phyloP scores from a whole-genome alignment of 306 rosid genomes.

The Parietaria judaica region DNA sequence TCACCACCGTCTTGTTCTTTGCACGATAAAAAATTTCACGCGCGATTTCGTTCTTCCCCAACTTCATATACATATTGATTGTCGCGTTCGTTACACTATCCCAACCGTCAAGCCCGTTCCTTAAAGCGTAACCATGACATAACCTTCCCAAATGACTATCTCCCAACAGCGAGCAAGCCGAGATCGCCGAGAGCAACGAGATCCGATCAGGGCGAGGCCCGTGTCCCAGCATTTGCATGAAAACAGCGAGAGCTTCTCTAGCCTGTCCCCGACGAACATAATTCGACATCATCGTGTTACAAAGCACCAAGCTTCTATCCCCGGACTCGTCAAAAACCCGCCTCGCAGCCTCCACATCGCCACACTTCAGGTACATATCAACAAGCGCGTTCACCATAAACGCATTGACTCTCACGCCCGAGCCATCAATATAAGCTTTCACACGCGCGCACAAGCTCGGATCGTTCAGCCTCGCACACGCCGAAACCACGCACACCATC shows the following conservation, averaged over 20 bases:
- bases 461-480: conserved; percentile 76
- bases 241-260: conserved; percentile 34
- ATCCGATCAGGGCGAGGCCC: conserved; percentile 59
- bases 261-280: conserved; percentile 43
- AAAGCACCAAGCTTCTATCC: conserved; percentile 61
- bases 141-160: conserved; percentile 47
- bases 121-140: conserved; percentile 56
- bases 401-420: conserved; percentile 41
- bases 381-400: conserved; percentile 58
- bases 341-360: conserved; percentile 42
- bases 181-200: conserved; percentile 52
- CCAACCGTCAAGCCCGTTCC: conserved; percentile 58
- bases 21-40: conserved; percentile 38
- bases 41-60: conserved; percentile 49
- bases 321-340: conserved; percentile 35
- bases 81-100: conserved; percentile 59
- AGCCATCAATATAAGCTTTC: conserved; percentile 31
- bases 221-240: conserved; percentile 38
- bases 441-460: conserved; percentile 45
- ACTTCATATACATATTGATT: conserved; percentile 81
- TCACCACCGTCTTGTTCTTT: conserved; percentile 51
- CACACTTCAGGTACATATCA: conserved; percentile 77
- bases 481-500: conserved; percentile 64
- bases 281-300: conserved; percentile 69
- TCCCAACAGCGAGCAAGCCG: conserved; percentile 52